These are phyloP conservation scores for Rhododendron molle DNA, from an alignment of 148 eudicot species.

Conservation along the genomic window DNA sequence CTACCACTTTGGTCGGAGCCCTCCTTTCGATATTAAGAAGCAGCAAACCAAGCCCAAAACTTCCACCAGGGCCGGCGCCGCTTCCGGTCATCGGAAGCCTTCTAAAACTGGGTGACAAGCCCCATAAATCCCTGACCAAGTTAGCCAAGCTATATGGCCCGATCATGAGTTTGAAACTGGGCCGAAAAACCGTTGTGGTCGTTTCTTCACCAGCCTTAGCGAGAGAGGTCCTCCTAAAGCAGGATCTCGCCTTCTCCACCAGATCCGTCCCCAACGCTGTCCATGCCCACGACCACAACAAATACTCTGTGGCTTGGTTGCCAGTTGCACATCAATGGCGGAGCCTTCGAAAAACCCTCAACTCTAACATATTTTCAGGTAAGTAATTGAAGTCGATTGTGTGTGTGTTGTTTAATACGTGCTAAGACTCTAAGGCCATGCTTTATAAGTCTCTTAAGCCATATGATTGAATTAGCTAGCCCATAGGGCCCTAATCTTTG, in stretches of 20 bases:
- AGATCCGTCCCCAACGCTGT: not conserved
- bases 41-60: not conserved
- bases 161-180: slow-evolving; percentile 12
- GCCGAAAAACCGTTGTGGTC: slow-evolving; percentile 1
- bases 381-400: too few species aligned
- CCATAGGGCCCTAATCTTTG: too few species aligned
- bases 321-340: not conserved
- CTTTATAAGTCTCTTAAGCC: too few species aligned
- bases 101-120: slow-evolving; percentile 16
- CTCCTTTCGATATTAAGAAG: not conserved
- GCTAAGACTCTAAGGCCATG: too few species aligned
- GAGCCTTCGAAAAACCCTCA: not conserved
- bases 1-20: not conserved
- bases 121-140: slow-evolving; percentile 18
- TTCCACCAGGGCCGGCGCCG: slow-evolving; percentile 16
- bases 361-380: not conserved
- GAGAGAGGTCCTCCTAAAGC: not conserved
- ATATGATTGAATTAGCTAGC: too few species aligned
- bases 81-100: slow-evolving; percentile 15
- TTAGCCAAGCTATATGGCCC: slow-evolving; percentile 18
- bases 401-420: too few species aligned
- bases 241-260: not conserved
- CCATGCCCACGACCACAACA: not conserved
- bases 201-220: slow-evolving; percentile 14
- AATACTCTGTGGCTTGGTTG: not conserved